Percentiles rank a stretch among this genome's conserved stretches.
Evolutionary conservation across 176 grass and related monocot genomes (phyloP).

Genomic region (Paspalum notatum): DNA sequence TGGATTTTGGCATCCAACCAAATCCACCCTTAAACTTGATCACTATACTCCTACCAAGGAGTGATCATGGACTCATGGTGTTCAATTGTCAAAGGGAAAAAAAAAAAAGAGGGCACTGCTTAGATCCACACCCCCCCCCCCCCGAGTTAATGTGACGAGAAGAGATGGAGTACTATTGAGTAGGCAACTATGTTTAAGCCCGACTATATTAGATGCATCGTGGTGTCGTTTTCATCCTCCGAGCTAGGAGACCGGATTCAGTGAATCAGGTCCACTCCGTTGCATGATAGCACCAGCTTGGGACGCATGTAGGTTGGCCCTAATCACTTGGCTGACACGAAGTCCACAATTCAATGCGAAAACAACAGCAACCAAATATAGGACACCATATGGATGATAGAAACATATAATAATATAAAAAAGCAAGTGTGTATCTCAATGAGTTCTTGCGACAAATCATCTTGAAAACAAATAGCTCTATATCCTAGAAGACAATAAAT

Average conservation of each 20-base stretch:
- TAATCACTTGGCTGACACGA: background rate
- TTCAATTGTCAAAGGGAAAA: no score
- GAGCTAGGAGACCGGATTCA: background rate
- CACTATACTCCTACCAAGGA: no score
- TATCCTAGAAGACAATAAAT: background rate
- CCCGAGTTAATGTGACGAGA: no score
- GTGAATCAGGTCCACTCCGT: background rate
- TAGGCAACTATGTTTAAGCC: no score
- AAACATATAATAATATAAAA: background rate
- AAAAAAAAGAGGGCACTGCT: no score
- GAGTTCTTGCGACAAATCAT: background rate
- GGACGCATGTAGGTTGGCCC: background rate
- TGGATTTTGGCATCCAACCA: no score
- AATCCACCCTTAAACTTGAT: no score
- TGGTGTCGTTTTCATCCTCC: conserved; percentile 1
- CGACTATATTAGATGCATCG: no score
- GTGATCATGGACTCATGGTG: no score
- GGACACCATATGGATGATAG: background rate
- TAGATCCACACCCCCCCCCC: no score
- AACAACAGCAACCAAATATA: background rate
- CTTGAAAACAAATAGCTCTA: conserved; percentile 3
- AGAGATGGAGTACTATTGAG: no score
- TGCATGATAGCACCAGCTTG: background rate
- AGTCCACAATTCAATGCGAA: background rate
- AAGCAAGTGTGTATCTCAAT: background rate